These are phyloP conservation scores for Meyerozyma guilliermondii DNA, from an alignment of 1,139 yeast species.

Conservation along the genomic window DNA sequence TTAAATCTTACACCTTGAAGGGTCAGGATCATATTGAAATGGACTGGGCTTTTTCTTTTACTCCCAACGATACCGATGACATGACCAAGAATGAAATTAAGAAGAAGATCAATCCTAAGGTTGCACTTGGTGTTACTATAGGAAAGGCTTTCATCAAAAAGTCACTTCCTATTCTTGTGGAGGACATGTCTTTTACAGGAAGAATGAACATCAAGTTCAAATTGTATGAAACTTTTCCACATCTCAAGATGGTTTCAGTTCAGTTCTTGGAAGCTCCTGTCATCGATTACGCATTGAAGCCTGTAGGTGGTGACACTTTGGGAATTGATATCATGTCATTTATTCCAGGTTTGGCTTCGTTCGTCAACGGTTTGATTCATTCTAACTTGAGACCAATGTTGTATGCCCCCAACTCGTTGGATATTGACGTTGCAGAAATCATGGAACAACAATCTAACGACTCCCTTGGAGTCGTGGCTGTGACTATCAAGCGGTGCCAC, in stretches of 20 bases:
- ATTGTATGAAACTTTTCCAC: constrained; percentile 64
- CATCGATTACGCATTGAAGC: constrained; percentile 73
- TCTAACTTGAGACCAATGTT: constrained; percentile 69
- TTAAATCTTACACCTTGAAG: constrained; percentile 64
- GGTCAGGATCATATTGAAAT: constrained; percentile 66
- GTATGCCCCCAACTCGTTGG: constrained; percentile 79
- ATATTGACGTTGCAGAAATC: constrained; percentile 66
- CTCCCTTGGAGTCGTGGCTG: constrained; percentile 63
- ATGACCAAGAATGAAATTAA: constrained; percentile 73
- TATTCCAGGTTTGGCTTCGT: constrained; percentile 72
- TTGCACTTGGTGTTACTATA: constrained; percentile 70
- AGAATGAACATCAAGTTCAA: constrained; percentile 62
- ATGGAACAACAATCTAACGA: constrained; percentile 60
- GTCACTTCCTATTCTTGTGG: constrained; percentile 69
- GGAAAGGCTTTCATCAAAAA: constrained; percentile 77
- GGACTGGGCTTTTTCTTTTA: constrained; percentile 79
- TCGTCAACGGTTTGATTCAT: constrained; percentile 66
- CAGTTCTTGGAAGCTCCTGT: constrained; percentile 73
- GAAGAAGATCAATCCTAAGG: constrained; percentile 71
- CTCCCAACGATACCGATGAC: constrained; percentile 77
- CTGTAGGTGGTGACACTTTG: constrained; percentile 83
- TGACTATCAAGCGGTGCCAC: constrained; percentile 51
- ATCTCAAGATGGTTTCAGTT: constrained; percentile 63
- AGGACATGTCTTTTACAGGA: constrained; percentile 73
- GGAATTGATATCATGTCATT: constrained; percentile 81